phyloP scores from a whole-genome alignment of 2,329 filamentous ascomycete species.

The Colletotrichum spaethianum region DNA sequence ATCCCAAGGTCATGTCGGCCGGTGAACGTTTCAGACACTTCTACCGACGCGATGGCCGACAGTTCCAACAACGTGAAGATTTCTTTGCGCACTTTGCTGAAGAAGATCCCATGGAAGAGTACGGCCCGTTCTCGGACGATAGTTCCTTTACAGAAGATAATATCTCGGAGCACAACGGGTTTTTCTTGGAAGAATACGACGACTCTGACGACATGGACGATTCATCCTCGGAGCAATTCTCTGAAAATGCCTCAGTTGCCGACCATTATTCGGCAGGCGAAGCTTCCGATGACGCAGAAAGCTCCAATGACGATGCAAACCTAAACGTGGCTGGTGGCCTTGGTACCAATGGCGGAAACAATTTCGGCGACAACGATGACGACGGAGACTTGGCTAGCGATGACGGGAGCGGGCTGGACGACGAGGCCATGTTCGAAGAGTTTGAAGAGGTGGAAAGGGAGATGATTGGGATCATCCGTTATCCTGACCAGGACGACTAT shows the following conservation, averaged over 20 bases:
- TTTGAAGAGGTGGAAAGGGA: not conserved
- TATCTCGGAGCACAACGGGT: not conserved
- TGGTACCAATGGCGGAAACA: not conserved
- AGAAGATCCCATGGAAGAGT: not conserved
- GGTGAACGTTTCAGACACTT: not conserved
- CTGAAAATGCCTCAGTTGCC: not conserved
- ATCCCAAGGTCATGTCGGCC: not conserved
- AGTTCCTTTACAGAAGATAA: no score
- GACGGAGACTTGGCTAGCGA: not conserved
- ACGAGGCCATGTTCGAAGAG: not conserved
- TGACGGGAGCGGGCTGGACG: not conserved
- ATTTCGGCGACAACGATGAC: not conserved
- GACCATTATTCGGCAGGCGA: not conserved
- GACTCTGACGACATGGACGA: not conserved
- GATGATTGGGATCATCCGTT: not conserved
- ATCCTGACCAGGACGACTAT: not conserved
- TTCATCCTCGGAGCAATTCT: not conserved
- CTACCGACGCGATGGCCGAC: not conserved
- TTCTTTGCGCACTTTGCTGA: not conserved
- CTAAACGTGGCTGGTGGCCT: not conserved
- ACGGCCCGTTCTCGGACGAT: not conserved
- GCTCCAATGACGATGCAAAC: not conserved
- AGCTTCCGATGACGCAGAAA: not conserved
- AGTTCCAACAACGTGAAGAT: not conserved
- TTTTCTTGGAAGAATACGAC: not conserved